Base-by-base conservation (phyloP, 495 filamentous ascomycete genomes). In the Aspergillus ostianus region DNA sequence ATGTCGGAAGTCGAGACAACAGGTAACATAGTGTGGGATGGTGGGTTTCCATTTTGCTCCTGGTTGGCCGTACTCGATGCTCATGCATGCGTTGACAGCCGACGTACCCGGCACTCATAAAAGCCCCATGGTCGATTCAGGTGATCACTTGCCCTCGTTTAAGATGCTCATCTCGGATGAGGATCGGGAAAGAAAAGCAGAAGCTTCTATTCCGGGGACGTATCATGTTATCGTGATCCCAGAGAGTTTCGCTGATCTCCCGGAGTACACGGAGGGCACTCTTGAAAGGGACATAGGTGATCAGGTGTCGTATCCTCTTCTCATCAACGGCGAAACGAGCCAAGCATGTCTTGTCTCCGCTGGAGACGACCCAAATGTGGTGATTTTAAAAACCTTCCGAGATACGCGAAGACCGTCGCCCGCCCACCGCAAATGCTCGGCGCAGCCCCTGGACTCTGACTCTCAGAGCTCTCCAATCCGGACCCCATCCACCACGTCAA, bases 121-220 rank as follows among this genome's bases (percentile, higher is more conserved):
- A 19, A 27, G 12, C 21, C 17, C 44, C 2, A 47, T 32, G n/a
- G 21, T 50, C 4, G 50, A 50, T 27, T 32, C 47, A 41, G 41
- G n/a, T n/a, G 75, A 82, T 59, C 56, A 70, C 3, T 71, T 86
- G 5, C 83, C 84, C 15, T 75, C 78, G 3, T 86, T 87, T 62
- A 65, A 78, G 19, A 58, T 67, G 9, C 73, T 87, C 44, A 84
- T 76, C 4, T 85, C 75, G n/a, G 84, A 86, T 59, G 84, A 86
- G 47, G 84, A 86, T 2, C 67, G 84, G 54, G 84, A 87, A 60
- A 77, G 65, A 58, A 87, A 86, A 61, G 84, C 84, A 7, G 77
- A 84, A 57, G 67, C 67, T 6, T 71, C 71, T 44, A 67, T 67
- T 29, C 83, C 84, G 0, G 84, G 84, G 6, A 85, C 82, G 1